Conservation (phyloP, 805 yeast genomes). For the Grigorovia humatica region DNA sequence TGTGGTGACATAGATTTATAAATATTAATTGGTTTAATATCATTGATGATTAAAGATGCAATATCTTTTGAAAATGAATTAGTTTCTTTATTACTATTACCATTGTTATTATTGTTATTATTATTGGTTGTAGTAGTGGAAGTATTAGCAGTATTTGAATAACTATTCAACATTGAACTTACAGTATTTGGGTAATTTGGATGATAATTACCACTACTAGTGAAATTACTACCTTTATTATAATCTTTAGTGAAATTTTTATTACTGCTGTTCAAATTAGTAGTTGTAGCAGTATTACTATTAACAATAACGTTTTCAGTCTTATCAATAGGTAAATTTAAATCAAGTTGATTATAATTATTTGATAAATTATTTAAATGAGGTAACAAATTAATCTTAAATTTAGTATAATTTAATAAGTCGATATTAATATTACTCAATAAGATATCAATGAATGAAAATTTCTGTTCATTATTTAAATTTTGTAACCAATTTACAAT, state of each 20-base stretch:
- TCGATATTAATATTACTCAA: neutral
- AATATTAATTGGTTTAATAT: conserved; percentile 5
- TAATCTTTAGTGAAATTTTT: conserved; percentile 36
- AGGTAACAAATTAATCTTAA: neutral
- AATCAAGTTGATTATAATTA: neutral
- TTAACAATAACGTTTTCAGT: no score
- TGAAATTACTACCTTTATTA: neutral
- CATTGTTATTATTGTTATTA: neutral
- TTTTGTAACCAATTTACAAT: neutral
- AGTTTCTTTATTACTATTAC: conserved; percentile 1
- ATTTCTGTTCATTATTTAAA: neutral
- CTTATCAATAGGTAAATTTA: neutral
- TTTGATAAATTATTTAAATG: no score
- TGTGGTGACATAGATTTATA: conserved; percentile 28
- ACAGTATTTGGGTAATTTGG: conserved; percentile 3
- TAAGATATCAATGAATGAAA: neutral
- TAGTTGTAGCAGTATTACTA: neutral
- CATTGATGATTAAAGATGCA: conserved; percentile 5
- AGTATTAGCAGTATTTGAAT: conserved; percentile 2
- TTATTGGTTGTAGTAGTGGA: neutral
- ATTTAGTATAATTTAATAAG: neutral
- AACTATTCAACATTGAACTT: conserved; percentile 6
- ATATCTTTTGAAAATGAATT: conserved; percentile 1
- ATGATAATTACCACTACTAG: conserved; percentile 9
- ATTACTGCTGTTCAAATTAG: neutral